Evolutionary conservation across 2,329 filamentous ascomycete genomes (phyloP).

Genomic region (Botryotinia convoluta): DNA sequence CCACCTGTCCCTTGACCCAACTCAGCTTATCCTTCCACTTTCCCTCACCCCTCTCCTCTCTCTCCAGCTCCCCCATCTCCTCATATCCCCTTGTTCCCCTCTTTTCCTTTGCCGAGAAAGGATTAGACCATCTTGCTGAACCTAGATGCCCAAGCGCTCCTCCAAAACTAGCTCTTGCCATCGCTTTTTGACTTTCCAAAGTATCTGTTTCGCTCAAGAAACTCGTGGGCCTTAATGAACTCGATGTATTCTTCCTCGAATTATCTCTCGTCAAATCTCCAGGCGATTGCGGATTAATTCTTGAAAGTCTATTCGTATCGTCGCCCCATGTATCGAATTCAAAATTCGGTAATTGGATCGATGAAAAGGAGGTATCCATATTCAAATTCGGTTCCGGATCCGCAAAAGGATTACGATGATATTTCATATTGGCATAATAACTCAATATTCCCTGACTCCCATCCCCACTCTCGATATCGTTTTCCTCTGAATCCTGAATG

Average conservation of each 20-base stretch:
- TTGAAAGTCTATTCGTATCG: background rate
- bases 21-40: constrained; percentile 8
- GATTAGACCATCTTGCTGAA: background rate
- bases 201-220: constrained; percentile 25
- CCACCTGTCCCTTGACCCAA: constrained; percentile 7
- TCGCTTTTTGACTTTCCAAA: background rate
- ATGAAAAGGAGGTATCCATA: background rate
- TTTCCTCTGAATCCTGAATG: background rate
- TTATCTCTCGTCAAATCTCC: background rate
- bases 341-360: background rate
- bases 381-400: background rate
- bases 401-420: background rate
- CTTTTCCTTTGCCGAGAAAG: background rate
- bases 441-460: background rate
- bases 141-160: background rate
- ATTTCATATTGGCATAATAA: background rate
- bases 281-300: background rate
- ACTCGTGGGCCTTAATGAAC: constrained; percentile 28
- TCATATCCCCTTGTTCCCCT: constrained; percentile 3
- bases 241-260: background rate
- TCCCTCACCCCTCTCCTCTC: background rate
- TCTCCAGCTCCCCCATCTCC: background rate
- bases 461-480: background rate
- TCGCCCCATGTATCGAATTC: background rate
- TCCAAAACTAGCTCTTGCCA: background rate